Conservation (phyloP, 2,329 filamentous ascomycete species). For the Diatrype stigma region DNA sequence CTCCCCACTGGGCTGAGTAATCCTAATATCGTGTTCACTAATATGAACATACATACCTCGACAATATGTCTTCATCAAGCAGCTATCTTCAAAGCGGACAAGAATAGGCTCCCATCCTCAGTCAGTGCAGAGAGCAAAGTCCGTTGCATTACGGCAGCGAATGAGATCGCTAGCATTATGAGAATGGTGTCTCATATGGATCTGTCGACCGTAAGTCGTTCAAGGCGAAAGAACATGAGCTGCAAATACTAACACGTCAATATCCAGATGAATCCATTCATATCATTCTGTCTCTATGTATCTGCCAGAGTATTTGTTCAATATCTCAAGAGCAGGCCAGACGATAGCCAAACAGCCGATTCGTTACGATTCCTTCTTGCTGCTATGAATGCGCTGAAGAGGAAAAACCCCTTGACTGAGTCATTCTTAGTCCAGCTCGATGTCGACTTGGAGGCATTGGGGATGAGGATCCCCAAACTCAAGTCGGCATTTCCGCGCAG, state of each 20-base stretch:
- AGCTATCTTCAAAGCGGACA: constrained; percentile 95
- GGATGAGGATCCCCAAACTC: constrained; percentile 56
- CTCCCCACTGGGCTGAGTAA: constrained; percentile 71
- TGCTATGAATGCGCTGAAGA: constrained; percentile 86
- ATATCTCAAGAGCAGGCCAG: constrained; percentile 88
- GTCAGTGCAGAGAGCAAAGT: constrained; percentile 88
- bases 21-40: constrained; percentile 85
- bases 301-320: constrained; percentile 92
- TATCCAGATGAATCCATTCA: constrained; percentile 84
- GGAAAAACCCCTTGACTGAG: constrained; percentile 84
- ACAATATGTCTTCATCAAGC: constrained; percentile 98
- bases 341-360: constrained; percentile 72
- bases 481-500: constrained; percentile 51
- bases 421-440: constrained; percentile 93
- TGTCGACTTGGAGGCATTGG: constrained; percentile 77
- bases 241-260: constrained; percentile 8
- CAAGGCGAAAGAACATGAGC: not conserved
- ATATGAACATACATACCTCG: constrained; percentile 96
- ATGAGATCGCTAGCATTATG: constrained; percentile 94
- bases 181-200: constrained; percentile 90
- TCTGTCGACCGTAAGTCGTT: constrained; percentile 64
- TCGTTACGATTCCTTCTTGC: constrained; percentile 86
- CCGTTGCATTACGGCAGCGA: constrained; percentile 86
- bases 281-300: constrained; percentile 95
- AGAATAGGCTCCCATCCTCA: constrained; percentile 70